These are phyloP conservation scores for Penium margaritaceum DNA, from an alignment of 139 green algal species.

Conservation along the genomic window DNA sequence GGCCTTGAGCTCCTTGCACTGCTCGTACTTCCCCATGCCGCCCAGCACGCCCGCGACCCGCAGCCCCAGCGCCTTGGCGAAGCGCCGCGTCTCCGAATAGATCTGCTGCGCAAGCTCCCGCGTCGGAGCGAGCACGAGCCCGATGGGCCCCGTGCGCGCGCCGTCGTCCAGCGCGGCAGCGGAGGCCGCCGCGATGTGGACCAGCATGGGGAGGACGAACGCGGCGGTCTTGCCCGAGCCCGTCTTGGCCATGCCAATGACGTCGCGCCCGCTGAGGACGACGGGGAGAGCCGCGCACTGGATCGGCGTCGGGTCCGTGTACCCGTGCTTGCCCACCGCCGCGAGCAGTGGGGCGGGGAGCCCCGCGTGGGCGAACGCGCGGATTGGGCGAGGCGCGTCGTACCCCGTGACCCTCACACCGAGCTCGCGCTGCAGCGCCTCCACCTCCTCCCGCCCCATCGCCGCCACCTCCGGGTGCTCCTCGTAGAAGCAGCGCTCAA, in stretches of 20 bases:
- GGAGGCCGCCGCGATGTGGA: conserved; percentile 92
- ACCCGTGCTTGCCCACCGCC: conserved; percentile 65
- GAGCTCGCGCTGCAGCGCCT: conserved; percentile 55
- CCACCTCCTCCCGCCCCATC: conserved; percentile 61
- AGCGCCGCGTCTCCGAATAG: conserved; percentile 51
- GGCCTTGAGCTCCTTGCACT: conserved; percentile 82
- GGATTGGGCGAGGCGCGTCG: conserved; percentile 70
- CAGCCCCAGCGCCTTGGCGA: conserved; percentile 47
- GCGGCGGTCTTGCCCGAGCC: conserved; percentile 92
- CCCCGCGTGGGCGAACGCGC: conserved; percentile 63
- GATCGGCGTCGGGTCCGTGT: conserved; percentile 80
- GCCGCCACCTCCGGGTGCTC: conserved; percentile 54
- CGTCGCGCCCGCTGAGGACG: conserved; percentile 92
- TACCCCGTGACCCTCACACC: conserved; percentile 77
- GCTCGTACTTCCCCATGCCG: conserved; percentile 82
- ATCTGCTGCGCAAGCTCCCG: conserved; percentile 89
- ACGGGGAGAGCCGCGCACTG: conserved; percentile 87
- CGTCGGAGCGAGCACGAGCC: conserved; percentile 74
- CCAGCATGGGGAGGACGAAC: conserved; percentile 91
- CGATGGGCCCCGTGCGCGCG: conserved; percentile 75
- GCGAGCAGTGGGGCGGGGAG: conserved; percentile 70
- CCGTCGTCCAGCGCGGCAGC: too few species aligned
- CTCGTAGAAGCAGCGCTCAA: conserved; percentile 80
- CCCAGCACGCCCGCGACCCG: conserved; percentile 66
- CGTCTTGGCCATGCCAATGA: conserved; percentile 96